Conservation (phyloP, 1,284 basidiomycete genomes). For the Marasmius tenuissimus region DNA sequence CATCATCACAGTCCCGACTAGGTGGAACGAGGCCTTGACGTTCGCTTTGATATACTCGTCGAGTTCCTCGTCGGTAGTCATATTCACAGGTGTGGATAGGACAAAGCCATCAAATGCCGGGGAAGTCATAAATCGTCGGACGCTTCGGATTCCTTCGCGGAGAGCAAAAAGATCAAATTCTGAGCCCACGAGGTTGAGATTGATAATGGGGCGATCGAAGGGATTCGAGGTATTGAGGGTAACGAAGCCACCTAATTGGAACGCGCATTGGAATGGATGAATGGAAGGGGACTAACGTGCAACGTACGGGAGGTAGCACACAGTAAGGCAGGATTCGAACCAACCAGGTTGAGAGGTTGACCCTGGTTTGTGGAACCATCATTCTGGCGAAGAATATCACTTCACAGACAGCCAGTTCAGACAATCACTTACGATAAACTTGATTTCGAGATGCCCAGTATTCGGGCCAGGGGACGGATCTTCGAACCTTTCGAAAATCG, state of each 20-base stretch:
- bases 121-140: not conserved
- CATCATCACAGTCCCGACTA: not conserved
- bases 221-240: not conserved
- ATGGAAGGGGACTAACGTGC: not conserved
- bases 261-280: too few species aligned
- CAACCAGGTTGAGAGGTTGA: not conserved
- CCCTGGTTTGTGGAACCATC: not conserved
- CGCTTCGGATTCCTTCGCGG: not conserved
- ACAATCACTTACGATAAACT: not conserved
- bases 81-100: not conserved
- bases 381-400: not conserved
- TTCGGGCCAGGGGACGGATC: conserved; percentile 17
- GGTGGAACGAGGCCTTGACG: not conserved
- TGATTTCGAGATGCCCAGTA: not conserved
- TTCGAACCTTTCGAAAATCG: conserved; percentile 10
- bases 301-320: conserved; percentile 3
- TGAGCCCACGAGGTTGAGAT: not conserved
- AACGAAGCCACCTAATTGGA: not conserved
- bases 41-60: not conserved
- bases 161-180: conserved; percentile 1
- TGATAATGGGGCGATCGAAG: not conserved
- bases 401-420: too few species aligned
- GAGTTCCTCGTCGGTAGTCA: not conserved
- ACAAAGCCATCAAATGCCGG: not conserved
- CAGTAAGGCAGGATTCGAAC: not conserved